Conservation (phyloP, 805 yeast species). For the Candida caryicola region DNA sequence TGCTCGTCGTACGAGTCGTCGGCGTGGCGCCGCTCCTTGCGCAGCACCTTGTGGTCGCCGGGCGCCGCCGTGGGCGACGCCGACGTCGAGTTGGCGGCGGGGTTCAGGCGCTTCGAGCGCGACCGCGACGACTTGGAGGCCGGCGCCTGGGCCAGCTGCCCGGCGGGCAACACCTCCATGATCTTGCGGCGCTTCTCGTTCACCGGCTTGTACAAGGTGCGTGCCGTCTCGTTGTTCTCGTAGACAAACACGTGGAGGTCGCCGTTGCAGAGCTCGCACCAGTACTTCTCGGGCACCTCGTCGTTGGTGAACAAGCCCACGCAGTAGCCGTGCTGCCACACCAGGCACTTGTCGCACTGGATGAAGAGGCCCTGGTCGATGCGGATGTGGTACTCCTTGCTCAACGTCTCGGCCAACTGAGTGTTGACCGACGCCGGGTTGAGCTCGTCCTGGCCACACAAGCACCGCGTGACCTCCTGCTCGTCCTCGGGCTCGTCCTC, state of each 20-base stretch:
- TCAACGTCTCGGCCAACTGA: conserved; percentile 23
- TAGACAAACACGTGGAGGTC: conserved; percentile 62
- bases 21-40: conserved; percentile 34
- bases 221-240: conserved; percentile 20
- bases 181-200: conserved; percentile 41
- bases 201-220: conserved; percentile 41
- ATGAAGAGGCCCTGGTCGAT: conserved; percentile 64
- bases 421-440: conserved; percentile 22
- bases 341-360: conserved; percentile 87
- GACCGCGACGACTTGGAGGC: conserved; percentile 6
- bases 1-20: conserved; percentile 40
- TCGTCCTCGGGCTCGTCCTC: conserved; percentile 33
- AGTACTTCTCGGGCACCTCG: conserved; percentile 87
- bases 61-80: conserved; percentile 1
- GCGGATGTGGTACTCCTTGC: conserved; percentile 33
- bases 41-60: conserved; percentile 15
- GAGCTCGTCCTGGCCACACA: conserved; percentile 42
- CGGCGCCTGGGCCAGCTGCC: conserved; percentile 11
- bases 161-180: conserved; percentile 14
- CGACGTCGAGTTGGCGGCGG: conserved; percentile 3
- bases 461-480: conserved; percentile 42
- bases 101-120: conserved; percentile 7
- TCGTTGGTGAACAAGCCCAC: conserved; percentile 77
- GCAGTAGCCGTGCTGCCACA: conserved; percentile 98
- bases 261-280: conserved; percentile 92